A percentile compares a stretch with the other conserved stretches of the same genome.
These are phyloP conservation scores for Fusarium coffeatum DNA, from an alignment of 2,329 filamentous ascomycete species.

Conservation along the genomic window DNA sequence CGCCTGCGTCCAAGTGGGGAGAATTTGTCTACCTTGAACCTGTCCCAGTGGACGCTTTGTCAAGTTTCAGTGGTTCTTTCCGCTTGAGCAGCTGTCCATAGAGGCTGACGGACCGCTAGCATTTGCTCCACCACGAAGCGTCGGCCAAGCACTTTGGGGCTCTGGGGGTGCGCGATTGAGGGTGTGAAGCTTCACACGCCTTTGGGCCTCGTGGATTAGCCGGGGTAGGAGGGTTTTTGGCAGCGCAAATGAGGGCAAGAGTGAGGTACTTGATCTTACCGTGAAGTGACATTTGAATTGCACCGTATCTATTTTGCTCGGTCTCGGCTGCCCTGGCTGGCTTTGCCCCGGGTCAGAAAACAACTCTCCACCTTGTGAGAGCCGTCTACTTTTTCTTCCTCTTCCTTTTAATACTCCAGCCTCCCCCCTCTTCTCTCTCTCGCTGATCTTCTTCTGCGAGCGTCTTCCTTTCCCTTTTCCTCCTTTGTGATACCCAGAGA, in stretches of 20 bases:
- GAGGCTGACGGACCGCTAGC: constrained; percentile 10
- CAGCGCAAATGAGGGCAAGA: constrained; percentile 12
- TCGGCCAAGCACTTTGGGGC: constrained; percentile 27
- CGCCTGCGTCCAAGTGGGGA: constrained; percentile 18
- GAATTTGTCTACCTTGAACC: background rate
- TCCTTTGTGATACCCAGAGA: constrained; percentile 45
- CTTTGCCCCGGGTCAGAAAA: constrained; percentile 42
- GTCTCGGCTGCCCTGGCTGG: constrained; percentile 41
- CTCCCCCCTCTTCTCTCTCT: constrained; percentile 36
- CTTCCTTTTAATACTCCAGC: constrained; percentile 47
- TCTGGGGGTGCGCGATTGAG: constrained; percentile 13
- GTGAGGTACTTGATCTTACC: constrained; percentile 34
- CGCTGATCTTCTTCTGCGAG: constrained; percentile 38
- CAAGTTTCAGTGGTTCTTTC: constrained; percentile 21
- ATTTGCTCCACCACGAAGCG: constrained; percentile 12
- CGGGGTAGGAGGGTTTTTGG: constrained; percentile 22
- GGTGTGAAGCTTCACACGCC: constrained; percentile 13
- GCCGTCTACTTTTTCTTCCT: constrained; percentile 33
- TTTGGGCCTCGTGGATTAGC: constrained; percentile 27
- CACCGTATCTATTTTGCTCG: constrained; percentile 35
- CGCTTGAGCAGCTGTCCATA: constrained; percentile 18
- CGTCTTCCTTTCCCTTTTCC: constrained; percentile 36
- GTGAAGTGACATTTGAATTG: constrained; percentile 32
- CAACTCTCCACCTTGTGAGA: constrained; percentile 44
- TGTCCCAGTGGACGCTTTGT: constrained; percentile 18